Evolutionary conservation across 257 asterid genomes (phyloP).

Genomic region (Nicotiana undulata): DNA sequence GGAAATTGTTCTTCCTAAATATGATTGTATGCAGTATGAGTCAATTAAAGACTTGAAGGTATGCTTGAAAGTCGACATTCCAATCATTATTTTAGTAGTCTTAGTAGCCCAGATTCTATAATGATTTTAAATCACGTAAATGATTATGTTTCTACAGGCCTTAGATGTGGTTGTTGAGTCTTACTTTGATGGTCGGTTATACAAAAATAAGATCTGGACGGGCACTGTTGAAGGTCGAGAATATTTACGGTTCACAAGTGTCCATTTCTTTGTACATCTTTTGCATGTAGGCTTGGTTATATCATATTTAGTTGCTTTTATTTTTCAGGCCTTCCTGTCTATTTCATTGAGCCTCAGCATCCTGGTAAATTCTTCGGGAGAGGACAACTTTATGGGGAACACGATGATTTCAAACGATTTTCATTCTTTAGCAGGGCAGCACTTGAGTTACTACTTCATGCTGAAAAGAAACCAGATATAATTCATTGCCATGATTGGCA

Average conservation of each 20-base stretch:
- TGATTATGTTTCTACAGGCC: conserved; percentile 43
- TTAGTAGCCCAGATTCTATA: conserved; percentile 1
- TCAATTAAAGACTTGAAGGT: conserved; percentile 64
- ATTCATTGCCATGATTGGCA: conserved; percentile 99
- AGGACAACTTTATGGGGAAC: conserved; percentile 86
- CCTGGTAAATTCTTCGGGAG: conserved; percentile 90
- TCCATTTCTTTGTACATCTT: conserved; percentile 12
- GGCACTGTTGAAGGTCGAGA: conserved; percentile 88
- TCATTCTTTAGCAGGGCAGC: conserved; percentile 99
- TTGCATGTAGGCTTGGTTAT: conserved; percentile 1
- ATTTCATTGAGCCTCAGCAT: conserved; percentile 93
- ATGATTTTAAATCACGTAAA: conserved; percentile 8
- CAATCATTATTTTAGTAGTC: neutral
- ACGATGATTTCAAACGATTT: conserved; percentile 91
- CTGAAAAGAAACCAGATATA: conserved; percentile 86
- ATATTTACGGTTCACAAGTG: conserved; percentile 3
- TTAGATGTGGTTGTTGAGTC: conserved; percentile 83
- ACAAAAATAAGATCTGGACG: conserved; percentile 81
- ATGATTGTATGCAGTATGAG: conserved; percentile 84
- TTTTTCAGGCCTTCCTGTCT: conserved; percentile 83
- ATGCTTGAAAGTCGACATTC: conserved; percentile 11
- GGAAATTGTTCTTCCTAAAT: conserved; percentile 85
- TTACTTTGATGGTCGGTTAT: conserved; percentile 76
- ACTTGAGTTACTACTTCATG: conserved; percentile 83
- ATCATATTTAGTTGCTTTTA: conserved; percentile 12